Conservation (phyloP, 83 land plant genomes). For the Thuja plicata region DNA sequence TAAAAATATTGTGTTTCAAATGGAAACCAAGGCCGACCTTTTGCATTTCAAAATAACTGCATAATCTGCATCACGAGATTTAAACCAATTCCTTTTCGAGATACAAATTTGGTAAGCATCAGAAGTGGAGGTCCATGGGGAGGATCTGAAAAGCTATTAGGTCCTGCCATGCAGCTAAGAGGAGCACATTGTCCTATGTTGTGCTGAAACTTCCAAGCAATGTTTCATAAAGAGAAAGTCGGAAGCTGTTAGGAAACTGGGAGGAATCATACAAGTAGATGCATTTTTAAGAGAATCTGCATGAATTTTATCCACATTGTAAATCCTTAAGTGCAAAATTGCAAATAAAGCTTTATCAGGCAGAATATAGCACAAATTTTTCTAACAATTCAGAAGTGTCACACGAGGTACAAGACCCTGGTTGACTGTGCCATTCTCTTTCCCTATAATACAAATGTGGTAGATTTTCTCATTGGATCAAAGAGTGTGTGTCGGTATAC, state of each 20-base stretch:
- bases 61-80: background rate
- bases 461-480: background rate
- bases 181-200: background rate
- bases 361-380: background rate
- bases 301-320: background rate
- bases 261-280: background rate
- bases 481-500: background rate
- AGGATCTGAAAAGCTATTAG: background rate
- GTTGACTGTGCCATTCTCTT: background rate
- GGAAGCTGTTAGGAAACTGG: background rate
- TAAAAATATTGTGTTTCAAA: background rate
- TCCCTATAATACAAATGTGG: background rate
- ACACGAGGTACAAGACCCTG: background rate
- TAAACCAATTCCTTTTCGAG: background rate
- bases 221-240: background rate
- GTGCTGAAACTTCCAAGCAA: background rate
- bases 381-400: background rate
- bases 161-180: background rate
- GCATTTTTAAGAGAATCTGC: background rate
- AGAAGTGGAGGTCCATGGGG: background rate
- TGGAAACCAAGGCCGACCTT: background rate
- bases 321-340: background rate
- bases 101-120: background rate
- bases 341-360: background rate
- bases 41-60: slow-evolving; percentile 8